Base-by-base conservation (phyloP, 768 basidiomycete genomes). In the Tremella fuciformis region DNA sequence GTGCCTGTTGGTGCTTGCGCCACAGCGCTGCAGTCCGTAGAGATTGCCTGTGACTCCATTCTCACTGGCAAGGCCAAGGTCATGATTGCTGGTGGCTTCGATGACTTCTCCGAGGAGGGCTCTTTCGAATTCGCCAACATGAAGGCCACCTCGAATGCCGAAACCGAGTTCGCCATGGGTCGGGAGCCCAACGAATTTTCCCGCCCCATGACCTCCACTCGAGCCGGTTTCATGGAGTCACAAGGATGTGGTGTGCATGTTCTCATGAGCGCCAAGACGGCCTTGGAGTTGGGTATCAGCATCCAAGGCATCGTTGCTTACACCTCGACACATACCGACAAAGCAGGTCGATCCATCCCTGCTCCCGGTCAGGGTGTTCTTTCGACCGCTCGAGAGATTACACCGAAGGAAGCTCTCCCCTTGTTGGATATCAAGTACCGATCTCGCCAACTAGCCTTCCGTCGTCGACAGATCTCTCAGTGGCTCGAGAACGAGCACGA, bases 101-200 rank as follows among this genome's bases (percentile, higher is more conserved):
- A 99, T 72, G 96, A 99, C 76, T 84, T 98, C 76, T 89, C 88
- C 64, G 96, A 99, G 78, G 96, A 99, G 79, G 96, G 94, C 16
- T 97, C 94, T 8, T 97, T 86, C 77, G 94, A 99, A 78, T 99
- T 99, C 78, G 96, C 92, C 50, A 97, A 98, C 81, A 99, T 99
- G 96, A 96, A 97, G 79, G 96, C 96, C 0, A 99, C 96, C 4
- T 91, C 88, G 79, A 97, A 94, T 72, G 87, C 93, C 1, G 90
- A 92, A 78, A 90, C 90, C 26, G 96, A 99, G 77, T 89, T 97
- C 72, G 94, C 93, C 2, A 96, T 96, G 88, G 96, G 96, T 61
- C 92, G 96, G 66, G 96, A 99, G 78, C 93, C 96, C 6, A 91
- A 89, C 39, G 96, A 99, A 78, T 93, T 98, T 88, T 99, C 96